These are phyloP conservation scores for Backusella liffmaniae DNA, from an alignment of 192 early-diverging fungal species.

Conservation along the genomic window DNA sequence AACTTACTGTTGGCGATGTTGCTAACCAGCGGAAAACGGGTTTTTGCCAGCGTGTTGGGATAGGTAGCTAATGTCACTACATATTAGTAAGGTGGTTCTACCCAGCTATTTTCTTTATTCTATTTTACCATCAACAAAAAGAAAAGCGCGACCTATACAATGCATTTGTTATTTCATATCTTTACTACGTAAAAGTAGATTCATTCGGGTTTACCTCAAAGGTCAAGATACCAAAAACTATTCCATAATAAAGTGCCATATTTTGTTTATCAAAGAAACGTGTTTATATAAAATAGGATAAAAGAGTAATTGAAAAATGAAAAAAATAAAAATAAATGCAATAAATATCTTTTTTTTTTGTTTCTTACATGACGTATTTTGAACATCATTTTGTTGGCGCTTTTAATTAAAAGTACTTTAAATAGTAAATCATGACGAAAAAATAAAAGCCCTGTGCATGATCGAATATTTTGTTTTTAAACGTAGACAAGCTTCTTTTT, in stretches of 20 bases:
- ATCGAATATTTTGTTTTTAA: not conserved
- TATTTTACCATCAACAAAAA: conserved; percentile 19
- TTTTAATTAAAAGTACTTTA: not conserved
- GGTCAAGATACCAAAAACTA: conserved; percentile 45
- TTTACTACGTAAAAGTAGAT: not conserved
- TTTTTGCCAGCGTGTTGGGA: conserved; percentile 49
- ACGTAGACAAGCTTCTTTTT: no score
- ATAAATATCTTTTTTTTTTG: not conserved
- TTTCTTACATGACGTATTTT: not conserved
- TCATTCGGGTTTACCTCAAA: conserved; percentile 37
- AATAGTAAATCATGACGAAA: not conserved
- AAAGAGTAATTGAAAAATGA: not conserved
- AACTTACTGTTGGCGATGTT: conserved; percentile 39
- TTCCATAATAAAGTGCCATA: conserved; percentile 47
- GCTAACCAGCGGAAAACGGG: conserved; percentile 46
- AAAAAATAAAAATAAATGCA: not conserved
- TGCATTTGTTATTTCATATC: not conserved
- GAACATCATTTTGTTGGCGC: not conserved
- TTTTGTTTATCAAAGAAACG: not conserved
- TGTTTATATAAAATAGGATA: not conserved
- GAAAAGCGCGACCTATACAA: conserved; percentile 15
- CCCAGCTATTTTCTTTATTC: not conserved
- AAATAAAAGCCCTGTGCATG: not conserved
- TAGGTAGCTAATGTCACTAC: conserved; percentile 41
- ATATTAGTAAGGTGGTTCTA: not conserved